Percentiles rank a stretch among this genome's conserved stretches.
phyloP scores from a whole-genome alignment of 768 basidiomycete species.

The Hemileccinum impolitum region DNA sequence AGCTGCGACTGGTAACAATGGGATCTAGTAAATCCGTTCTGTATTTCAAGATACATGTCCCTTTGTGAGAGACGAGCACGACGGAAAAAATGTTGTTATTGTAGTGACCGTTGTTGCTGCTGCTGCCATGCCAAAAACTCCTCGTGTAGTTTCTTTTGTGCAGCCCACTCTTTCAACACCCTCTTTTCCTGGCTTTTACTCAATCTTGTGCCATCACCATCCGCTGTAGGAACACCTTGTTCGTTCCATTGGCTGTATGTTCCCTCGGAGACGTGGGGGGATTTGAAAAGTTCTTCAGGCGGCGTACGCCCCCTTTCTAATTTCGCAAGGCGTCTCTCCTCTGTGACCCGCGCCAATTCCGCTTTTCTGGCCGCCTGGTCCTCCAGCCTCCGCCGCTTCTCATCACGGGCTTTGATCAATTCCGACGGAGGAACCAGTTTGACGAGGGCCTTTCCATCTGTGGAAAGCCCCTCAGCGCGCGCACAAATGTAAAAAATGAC shows the following conservation, averaged over 20 bases:
- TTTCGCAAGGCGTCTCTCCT: constrained; percentile 66
- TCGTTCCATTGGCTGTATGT: constrained; percentile 84
- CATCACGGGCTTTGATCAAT: constrained; percentile 81
- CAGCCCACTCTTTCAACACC: constrained; percentile 64
- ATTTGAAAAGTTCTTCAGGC: constrained; percentile 79
- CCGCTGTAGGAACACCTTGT: constrained; percentile 79
- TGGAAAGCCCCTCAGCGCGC: not conserved
- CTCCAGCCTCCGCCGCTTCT: constrained; percentile 72
- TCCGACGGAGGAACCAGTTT: constrained; percentile 85
- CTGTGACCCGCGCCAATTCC: constrained; percentile 59
- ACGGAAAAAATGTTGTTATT: not conserved
- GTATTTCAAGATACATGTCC: not conserved
- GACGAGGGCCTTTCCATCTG: constrained; percentile 92
- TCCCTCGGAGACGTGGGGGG: constrained; percentile 70
- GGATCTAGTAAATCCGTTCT: not conserved
- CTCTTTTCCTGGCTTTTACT: constrained; percentile 82
- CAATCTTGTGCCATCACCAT: constrained; percentile 78
- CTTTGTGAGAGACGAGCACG: not conserved
- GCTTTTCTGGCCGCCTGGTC: constrained; percentile 81
- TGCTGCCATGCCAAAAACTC: constrained; percentile 61
- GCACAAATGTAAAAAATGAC: not conserved
- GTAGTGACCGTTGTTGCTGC: not conserved
- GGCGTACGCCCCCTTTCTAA: constrained; percentile 81
- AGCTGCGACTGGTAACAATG: constrained; percentile 59
- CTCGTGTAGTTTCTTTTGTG: constrained; percentile 77